Percentiles rank a stretch among this genome's conserved stretches.
phyloP scores from a whole-genome alignment of 257 asterid species.

The Coffea eugenioides region DNA sequence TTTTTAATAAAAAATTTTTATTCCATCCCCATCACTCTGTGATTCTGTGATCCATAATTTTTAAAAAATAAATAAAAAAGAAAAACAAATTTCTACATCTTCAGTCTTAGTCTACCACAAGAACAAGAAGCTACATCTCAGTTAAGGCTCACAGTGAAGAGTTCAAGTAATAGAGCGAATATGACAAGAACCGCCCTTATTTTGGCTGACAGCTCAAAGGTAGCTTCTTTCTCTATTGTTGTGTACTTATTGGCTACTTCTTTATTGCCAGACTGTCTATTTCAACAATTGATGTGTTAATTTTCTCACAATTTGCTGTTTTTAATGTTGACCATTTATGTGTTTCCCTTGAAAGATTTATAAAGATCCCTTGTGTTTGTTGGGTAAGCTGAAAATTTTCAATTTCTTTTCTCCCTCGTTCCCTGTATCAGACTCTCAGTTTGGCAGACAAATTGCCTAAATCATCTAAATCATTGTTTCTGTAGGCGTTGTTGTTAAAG shows the following conservation, averaged over 20 bases:
- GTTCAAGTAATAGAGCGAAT: not conserved
- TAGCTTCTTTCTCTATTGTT: conserved; percentile 14
- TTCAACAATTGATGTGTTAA: conserved; percentile 17
- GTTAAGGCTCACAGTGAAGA: not conserved
- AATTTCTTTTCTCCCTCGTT: conserved; percentile 3
- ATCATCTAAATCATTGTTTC: not conserved
- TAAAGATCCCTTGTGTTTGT: not conserved
- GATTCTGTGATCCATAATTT: not conserved
- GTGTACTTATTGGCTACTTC: not conserved
- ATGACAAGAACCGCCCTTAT: conserved; percentile 16
- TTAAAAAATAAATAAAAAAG: not conserved
- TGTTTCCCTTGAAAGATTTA: not conserved
- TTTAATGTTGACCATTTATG: not conserved
- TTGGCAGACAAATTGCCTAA: not conserved
- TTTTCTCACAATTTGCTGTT: conserved; percentile 1
- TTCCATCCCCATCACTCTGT: not conserved
- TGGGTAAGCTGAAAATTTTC: conserved; percentile 1
- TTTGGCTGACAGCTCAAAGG: conserved; percentile 26
- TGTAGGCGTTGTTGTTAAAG: not conserved
- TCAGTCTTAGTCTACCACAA: not conserved
- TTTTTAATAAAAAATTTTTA: not conserved
- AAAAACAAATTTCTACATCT: not conserved
- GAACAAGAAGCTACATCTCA: not conserved
- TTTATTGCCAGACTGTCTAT: not conserved
- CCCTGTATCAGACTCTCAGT: not conserved